Evolutionary conservation across 2,329 filamentous ascomycete genomes (phyloP).

Genomic region (Colletotrichum costaricense): DNA sequence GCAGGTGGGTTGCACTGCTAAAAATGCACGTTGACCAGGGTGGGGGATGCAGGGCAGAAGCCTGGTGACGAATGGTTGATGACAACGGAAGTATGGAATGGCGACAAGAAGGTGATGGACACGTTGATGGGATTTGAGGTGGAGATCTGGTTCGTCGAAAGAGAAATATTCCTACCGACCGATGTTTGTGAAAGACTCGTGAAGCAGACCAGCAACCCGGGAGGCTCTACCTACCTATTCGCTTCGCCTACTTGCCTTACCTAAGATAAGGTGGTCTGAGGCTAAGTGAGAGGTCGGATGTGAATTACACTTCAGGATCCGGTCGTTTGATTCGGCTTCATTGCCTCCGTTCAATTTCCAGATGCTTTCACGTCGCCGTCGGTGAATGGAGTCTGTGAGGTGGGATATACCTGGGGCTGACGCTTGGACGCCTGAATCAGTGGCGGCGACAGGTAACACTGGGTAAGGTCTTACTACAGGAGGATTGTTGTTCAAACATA

Average conservation of each 20-base stretch:
- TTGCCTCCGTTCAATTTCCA: neutral
- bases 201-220: neutral
- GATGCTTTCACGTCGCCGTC: neutral
- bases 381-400: neutral
- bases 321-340: neutral
- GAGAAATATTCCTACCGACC: neutral
- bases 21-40: slow-evolving; percentile 19
- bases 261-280: no score
- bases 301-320: neutral
- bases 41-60: neutral
- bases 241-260: no score
- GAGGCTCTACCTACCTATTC: no score
- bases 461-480: no score
- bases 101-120: neutral
- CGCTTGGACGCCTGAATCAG: slow-evolving; percentile 20
- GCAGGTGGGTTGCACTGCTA: slow-evolving; percentile 29
- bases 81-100: neutral
- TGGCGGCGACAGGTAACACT: neutral
- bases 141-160: neutral
- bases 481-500: no score
- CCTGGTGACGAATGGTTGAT: neutral
- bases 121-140: neutral
- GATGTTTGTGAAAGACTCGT: neutral
- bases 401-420: neutral
- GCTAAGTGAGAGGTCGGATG: neutral